Conservation (phyloP, 2,329 filamentous ascomycete genomes). For the Myriosclerotinia scirpicola region DNA sequence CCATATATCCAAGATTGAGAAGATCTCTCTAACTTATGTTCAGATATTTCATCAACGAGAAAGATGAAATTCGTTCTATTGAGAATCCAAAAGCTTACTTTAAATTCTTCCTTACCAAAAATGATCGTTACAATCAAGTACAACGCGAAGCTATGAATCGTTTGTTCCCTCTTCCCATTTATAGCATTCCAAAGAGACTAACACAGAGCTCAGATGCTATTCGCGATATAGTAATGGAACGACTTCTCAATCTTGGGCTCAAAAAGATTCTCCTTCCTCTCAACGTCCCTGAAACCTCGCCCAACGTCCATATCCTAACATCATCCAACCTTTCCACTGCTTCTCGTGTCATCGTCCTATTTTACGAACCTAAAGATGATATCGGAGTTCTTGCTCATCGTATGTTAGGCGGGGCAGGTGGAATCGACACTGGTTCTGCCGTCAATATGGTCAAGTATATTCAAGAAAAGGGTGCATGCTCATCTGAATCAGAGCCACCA, state of each 20-base stretch:
- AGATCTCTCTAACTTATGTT: constrained; percentile 14
- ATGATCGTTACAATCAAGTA: constrained; percentile 73
- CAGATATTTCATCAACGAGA: constrained; percentile 70
- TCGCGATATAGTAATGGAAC: constrained; percentile 58
- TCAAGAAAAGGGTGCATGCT: constrained; percentile 28
- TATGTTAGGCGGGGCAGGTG: constrained; percentile 60
- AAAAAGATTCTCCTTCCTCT: constrained; percentile 62
- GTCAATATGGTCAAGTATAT: constrained; percentile 60
- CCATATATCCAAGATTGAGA: constrained; percentile 17
- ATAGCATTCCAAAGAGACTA: background rate
- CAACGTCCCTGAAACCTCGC: constrained; percentile 47
- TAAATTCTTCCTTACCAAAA: constrained; percentile 71
- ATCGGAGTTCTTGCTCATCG: constrained; percentile 75
- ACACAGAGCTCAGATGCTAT: constrained; percentile 54
- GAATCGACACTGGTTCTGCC: constrained; percentile 69
- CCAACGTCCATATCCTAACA: constrained; percentile 69
- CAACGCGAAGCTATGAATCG: constrained; percentile 75
- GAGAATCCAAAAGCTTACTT: constrained; percentile 68
- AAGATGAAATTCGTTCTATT: constrained; percentile 73
- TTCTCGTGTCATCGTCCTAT: constrained; percentile 67
- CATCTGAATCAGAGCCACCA: constrained; percentile 42
- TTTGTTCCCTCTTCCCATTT: constrained; percentile 43
- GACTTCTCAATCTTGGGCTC: constrained; percentile 63
- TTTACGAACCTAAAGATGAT: constrained; percentile 71
- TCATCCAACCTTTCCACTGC: constrained; percentile 55